Base-by-base conservation (phyloP, 495 filamentous ascomycete species). In the Podospora pseudopauciseta region DNA sequence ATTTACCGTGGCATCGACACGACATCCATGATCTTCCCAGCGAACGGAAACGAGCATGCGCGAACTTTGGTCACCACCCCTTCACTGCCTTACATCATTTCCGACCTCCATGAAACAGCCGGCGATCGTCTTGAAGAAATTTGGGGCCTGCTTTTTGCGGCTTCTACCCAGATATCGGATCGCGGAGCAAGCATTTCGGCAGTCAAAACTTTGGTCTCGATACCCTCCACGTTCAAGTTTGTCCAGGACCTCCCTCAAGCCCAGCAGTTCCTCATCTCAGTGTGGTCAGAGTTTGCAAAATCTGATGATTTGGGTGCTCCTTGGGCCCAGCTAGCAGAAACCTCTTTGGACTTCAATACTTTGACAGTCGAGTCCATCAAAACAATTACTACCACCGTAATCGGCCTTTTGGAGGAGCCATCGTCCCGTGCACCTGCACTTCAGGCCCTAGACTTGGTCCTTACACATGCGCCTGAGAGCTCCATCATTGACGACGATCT, bases 261-360 rank as follows among this genome's bases (percentile, higher is more conserved):
- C 4, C 83, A 86, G 64, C 58, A 57, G 9, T 85, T 74, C 65
- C 79, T 84, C 34, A 68, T 75, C 11, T 69, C 69, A 44, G 73
- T 66, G 27, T 80, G 80, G 69, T 65, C 79, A 2, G 65, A 74
- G 34, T 80, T 75, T 62, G 66, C 78, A 13, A 39, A 71, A 18
- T 72, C 73, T 2, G 58, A 53, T 0, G 32, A 2, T 3, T 65
- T 71, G 2, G 27, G 69, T 26, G 64, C 71, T 2, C 54, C 70
- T 0, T 80, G 80, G 73, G 70, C 69, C 27, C 71, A 73, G 5
- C 68, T 86, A 9, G 80, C 81, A 67, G 77, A 85, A 28, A 74
- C 77, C 18, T 74, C 76, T 0, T 68, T 84, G 11, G 70, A 71
- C 23, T 81, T 77, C 27, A 62, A 77, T 44, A 63, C 72, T 0